phyloP scores from a whole-genome alignment of 164 flowering plant genomes.

The Cinnamomum micranthum region DNA sequence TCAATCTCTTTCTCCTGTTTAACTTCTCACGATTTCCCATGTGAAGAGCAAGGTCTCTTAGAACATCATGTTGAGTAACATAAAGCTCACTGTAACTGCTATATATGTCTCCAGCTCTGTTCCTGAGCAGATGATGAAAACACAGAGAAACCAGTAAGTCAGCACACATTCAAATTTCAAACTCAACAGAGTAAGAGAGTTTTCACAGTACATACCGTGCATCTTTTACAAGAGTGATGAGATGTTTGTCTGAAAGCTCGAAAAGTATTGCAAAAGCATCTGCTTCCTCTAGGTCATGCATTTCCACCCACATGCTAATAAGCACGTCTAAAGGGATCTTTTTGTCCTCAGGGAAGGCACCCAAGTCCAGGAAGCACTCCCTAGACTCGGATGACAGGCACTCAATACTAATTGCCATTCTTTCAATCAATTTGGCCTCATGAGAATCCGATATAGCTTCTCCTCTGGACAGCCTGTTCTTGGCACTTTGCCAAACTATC shows the following conservation, averaged over 20 bases:
- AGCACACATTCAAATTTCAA: background rate
- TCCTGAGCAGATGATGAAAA: conserved; percentile 9
- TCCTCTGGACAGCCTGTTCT: conserved; percentile 46
- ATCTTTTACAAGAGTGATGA: conserved; percentile 27
- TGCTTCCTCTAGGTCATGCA: conserved; percentile 13
- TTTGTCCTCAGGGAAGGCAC: conserved; percentile 52
- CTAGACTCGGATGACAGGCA: conserved; percentile 39
- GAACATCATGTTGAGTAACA: conserved; percentile 70
- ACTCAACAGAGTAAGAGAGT: background rate
- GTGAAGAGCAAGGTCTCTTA: conserved; percentile 74
- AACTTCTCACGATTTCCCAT: conserved; percentile 31
- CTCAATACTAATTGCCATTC: conserved; percentile 53
- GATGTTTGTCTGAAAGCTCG: conserved; percentile 18
- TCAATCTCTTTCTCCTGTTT: conserved; percentile 42
- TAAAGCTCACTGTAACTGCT: conserved; percentile 56
- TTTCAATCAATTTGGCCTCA: conserved; percentile 47
- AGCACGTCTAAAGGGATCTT: conserved; percentile 44
- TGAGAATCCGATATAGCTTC: conserved; percentile 59
- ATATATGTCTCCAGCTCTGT: conserved; percentile 58
- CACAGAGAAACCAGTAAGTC: background rate
- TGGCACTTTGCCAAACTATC: conserved; percentile 62
- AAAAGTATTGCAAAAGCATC: conserved; percentile 12
- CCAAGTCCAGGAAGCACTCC: conserved; percentile 60
- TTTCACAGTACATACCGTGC: conserved; percentile 32
- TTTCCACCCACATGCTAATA: conserved; percentile 42